Conservation (phyloP, 208 protist genomes). For the Leishmania mexicana region DNA sequence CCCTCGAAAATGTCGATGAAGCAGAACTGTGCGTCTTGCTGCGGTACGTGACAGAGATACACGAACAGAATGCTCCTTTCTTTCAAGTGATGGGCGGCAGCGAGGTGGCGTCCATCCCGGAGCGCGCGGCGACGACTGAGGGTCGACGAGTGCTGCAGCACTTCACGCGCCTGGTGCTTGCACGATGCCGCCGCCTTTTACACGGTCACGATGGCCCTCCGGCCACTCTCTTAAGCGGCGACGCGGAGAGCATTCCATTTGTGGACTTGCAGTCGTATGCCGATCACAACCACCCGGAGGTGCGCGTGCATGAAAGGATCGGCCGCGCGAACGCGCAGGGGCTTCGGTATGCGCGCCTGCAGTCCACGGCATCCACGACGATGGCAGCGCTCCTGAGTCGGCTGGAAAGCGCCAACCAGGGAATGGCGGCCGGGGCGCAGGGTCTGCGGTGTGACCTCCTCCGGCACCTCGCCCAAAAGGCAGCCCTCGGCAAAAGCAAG, state of each 20-base stretch:
- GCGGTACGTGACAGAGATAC: conserved; percentile 56
- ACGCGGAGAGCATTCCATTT: conserved; percentile 72
- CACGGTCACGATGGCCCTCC: conserved; percentile 39
- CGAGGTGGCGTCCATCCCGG: neutral
- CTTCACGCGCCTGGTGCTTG: conserved; percentile 47
- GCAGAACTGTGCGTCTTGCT: conserved; percentile 56
- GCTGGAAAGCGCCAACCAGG: conserved; percentile 35
- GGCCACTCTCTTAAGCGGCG: conserved; percentile 63
- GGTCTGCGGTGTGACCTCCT: conserved; percentile 62
- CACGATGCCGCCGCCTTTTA: conserved; percentile 67
- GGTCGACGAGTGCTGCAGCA: conserved; percentile 23
- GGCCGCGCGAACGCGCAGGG: conserved; percentile 75
- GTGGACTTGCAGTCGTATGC: conserved; percentile 65
- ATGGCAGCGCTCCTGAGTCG: conserved; percentile 62
- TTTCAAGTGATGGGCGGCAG: conserved; percentile 14
- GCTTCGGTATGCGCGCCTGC: conserved; percentile 54
- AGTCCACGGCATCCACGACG: conserved; percentile 39
- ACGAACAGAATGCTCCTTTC: conserved; percentile 58
- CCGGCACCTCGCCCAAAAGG: conserved; percentile 68
- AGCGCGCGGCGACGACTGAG: neutral
- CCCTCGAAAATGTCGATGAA: conserved; percentile 69
- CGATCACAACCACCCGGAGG: conserved; percentile 56
- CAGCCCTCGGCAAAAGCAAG: conserved; percentile 41
- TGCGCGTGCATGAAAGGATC: conserved; percentile 74
- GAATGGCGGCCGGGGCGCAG: conserved; percentile 5